Base-by-base conservation (phyloP, 2,329 filamentous ascomycete genomes). In the Dothistroma septosporum region DNA sequence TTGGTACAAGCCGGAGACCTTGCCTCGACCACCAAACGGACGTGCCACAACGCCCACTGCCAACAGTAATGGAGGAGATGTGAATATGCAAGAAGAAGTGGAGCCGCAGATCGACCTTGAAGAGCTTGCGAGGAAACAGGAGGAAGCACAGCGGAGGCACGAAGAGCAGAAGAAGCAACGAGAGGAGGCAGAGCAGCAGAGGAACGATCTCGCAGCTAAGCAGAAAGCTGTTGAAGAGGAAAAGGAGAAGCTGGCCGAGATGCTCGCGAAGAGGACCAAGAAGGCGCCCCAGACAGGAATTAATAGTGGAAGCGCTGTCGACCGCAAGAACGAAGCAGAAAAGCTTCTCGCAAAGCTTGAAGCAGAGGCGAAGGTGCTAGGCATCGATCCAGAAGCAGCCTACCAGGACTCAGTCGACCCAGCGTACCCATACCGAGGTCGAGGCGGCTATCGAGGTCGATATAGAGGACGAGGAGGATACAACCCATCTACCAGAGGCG, bases 271-370 rank as follows among this genome's bases (percentile, higher is more conserved):
- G n/a, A 85, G 82, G 64, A 72, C 78, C 31, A 66, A 60, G 37
- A 55, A 61, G 72, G 74, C 41, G 60, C 65, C 50, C 66, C 69
- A 54, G 69, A 70, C 65, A 33, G 53, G 33, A 21, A 59, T 48
- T 6, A 60, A 65, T 10, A 63, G 69, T 19, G 66, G 66, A 8
- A 64, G 67, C 65, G 33, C 76, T 10, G 68, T 72, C 60, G 76
- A 80, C 4, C 80, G 86, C 67, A 87, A 87, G 1, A 85, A 87
- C 54, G 81, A 82, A 48, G 78, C 93, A n/a, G 85, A 86, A 49
- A 87, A 87, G 2, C 87, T 90, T 70, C 78, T 92, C 14, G 87
- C 87, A 1, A 85, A 83, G n/a, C 77, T 92, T 7, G 86, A 92
- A 71, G 86, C 85, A 22, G 89, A 92, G 74, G 89, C 89, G 14